Evolutionary conservation across 208 protist species (phyloP), one percentile per base, ranked within the genome.

Genomic region (Trypanosoma scelopori): DNA sequence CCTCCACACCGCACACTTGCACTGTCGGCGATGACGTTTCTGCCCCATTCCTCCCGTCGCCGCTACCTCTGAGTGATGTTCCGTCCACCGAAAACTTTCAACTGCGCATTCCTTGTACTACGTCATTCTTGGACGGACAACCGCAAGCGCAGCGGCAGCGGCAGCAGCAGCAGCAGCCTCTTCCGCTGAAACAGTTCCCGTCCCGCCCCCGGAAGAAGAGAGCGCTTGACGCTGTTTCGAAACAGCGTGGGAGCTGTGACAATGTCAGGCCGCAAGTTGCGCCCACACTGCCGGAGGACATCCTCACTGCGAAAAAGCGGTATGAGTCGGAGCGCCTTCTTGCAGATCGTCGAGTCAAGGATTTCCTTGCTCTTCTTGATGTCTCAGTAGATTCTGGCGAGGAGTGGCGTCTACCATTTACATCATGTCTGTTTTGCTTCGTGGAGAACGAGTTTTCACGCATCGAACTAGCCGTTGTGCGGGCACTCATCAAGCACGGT

Each of bases 401-500:
- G 7, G 52, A 55, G 18, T 16, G 30, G 13, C 28, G 9, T 25
- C 13, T 22, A 1, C 43, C 55, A 12, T 53, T 75, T 30, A 25
- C 37, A 0, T 46, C 32, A 7, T 55, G 25, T 55, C 51, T 77
- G 5, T 75, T 92, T 56, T 94, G 89, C 67, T 86, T 91, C 42
- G 50, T 86, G n/a, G 84, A 92, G 13, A 75, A 79, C 27, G 79
- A 87, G 1, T 94, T 84, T 65, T 71, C 74, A 11, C 81, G 85
- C 12, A 62, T 81, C 7, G 82, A 87, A 25, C 59, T 87, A 61
- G 82, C 75, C 5, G 81, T 91, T 48, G 74, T 80, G 27, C 85
- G 89, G 7, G 85, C 80, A 5, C 76, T 94, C 7, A 69, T 91
- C n/a, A 85, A 85, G 25, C 65, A 82, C 43, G 83, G 89, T 27